A percentile compares a stretch with the other conserved stretches of the same genome.
Evolutionary conservation across 768 basidiomycete species (phyloP).

Genomic region (Pleurotus djamor): DNA sequence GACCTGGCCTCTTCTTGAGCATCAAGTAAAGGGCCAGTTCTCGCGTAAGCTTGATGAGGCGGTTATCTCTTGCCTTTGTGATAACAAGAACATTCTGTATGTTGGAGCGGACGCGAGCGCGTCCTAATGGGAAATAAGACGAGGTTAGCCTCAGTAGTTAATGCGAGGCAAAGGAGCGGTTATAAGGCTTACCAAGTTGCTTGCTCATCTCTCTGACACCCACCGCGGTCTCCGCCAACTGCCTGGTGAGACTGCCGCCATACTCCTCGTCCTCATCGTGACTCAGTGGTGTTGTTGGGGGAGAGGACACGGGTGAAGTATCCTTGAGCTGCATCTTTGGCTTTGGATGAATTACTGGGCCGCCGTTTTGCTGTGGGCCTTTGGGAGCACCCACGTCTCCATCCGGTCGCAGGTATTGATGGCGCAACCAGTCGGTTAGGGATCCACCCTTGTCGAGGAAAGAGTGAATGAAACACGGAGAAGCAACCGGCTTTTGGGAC

Average conservation of each 20-base stretch:
- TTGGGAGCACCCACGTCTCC: slow-evolving; percentile 48
- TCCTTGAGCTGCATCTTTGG: slow-evolving; percentile 6
- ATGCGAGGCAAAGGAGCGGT: slow-evolving; percentile 1
- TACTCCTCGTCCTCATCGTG: slow-evolving; percentile 68
- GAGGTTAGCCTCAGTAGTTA: background rate
- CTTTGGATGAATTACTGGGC: slow-evolving; percentile 12
- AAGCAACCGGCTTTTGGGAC: slow-evolving; percentile 40
- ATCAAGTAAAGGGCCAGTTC: slow-evolving; percentile 95
- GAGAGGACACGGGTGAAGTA: slow-evolving; percentile 16
- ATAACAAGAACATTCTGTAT: slow-evolving; percentile 94
- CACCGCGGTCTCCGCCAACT: slow-evolving; percentile 95
- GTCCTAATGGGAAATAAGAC: slow-evolving; percentile 48
- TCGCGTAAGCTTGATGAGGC: slow-evolving; percentile 91
- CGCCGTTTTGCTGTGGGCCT: slow-evolving; percentile 34
- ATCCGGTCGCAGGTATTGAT: slow-evolving; percentile 34
- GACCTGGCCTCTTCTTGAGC: slow-evolving; percentile 71
- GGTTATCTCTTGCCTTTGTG: slow-evolving; percentile 97
- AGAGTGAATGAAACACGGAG: slow-evolving; percentile 93
- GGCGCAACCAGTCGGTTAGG: slow-evolving; percentile 70
- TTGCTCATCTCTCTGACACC: slow-evolving; percentile 99
- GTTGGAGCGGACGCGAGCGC: slow-evolving; percentile 86
- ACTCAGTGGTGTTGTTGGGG: slow-evolving; percentile 22
- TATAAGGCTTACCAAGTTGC: slow-evolving; percentile 72
- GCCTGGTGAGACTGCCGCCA: slow-evolving; percentile 79
- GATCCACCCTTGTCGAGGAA: slow-evolving; percentile 83